Percentiles rank a stretch among this genome's conserved stretches.
These are phyloP conservation scores for Phoenix roebelenii DNA, from an alignment of 176 grass and related monocot genomes.

Conservation along the genomic window DNA sequence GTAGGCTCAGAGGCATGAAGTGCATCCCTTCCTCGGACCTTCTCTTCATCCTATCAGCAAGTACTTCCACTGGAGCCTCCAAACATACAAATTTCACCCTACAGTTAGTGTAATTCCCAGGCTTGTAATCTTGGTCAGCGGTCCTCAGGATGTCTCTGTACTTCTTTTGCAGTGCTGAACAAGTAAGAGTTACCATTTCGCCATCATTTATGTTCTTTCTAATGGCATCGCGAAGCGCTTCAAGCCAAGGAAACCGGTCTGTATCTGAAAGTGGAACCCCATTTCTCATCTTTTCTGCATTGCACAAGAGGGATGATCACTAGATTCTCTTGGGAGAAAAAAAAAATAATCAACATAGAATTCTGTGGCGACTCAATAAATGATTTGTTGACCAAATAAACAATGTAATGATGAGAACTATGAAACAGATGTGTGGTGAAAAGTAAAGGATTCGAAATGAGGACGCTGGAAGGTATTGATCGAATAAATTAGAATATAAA, in stretches of 20 bases:
- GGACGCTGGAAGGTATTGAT: too few relatives aligned
- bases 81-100: slow-evolving; percentile 76
- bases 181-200: slow-evolving; percentile 46
- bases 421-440: too few relatives aligned
- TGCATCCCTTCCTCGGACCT: slow-evolving; percentile 43
- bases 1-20: slow-evolving; percentile 69
- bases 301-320: neutral
- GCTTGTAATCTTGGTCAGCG: slow-evolving; percentile 25
- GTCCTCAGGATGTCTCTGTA: slow-evolving; percentile 76
- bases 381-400: too few relatives aligned
- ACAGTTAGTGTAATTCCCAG: slow-evolving; percentile 29
- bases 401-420: too few relatives aligned
- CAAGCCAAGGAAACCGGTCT: slow-evolving; percentile 66
- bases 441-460: too few relatives aligned
- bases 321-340: too few relatives aligned
- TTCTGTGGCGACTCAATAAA: too few relatives aligned
- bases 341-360: too few relatives aligned
- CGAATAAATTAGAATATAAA: too few relatives aligned
- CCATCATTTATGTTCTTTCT: slow-evolving; percentile 25
- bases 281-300: slow-evolving; percentile 69
- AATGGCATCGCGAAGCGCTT: slow-evolving; percentile 29
- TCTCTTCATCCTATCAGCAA: slow-evolving; percentile 38
- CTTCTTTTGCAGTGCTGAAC: slow-evolving; percentile 53
- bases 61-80: slow-evolving; percentile 47
- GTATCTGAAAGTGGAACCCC: slow-evolving; percentile 45